Percentiles rank a stretch among this genome's conserved stretches.
phyloP scores from a whole-genome alignment of 2,329 filamentous ascomycete species.

The Colletotrichum acutatum region DNA sequence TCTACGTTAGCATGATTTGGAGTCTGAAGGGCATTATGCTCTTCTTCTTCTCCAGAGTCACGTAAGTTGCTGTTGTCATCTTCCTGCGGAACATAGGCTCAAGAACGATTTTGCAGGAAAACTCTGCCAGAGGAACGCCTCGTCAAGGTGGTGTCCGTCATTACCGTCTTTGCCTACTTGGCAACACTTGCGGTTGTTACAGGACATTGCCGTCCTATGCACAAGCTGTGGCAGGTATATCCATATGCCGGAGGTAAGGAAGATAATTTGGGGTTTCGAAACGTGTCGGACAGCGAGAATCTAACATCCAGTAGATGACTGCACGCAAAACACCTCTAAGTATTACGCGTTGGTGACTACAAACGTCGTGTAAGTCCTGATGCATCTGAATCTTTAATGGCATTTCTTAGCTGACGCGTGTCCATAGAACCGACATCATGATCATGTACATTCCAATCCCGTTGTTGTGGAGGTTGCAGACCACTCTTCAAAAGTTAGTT shows the following conservation, averaged over 20 bases:
- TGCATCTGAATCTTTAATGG: not conserved
- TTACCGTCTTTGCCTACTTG: conserved; percentile 19
- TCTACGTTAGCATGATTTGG: conserved; percentile 32
- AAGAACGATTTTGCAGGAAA: not conserved
- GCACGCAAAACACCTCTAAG: conserved; percentile 27
- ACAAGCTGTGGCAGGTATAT: conserved; percentile 29
- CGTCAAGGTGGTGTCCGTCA: conserved; percentile 13
- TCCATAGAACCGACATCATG: conserved; percentile 12
- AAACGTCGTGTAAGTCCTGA: conserved; percentile 12
- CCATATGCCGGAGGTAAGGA: conserved; percentile 19
- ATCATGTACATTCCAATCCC: conserved; percentile 32
- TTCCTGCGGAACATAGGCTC: not conserved
- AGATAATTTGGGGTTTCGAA: no score
- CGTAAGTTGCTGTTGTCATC: not conserved
- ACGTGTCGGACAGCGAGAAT: not conserved
- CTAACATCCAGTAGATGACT: conserved; percentile 5
- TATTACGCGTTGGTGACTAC: conserved; percentile 28
- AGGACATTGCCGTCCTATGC: conserved; percentile 20
- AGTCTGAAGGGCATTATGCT: conserved; percentile 33
- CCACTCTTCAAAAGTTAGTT: conserved; percentile 15
- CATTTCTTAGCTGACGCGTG: not conserved
- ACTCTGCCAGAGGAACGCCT: conserved; percentile 28
- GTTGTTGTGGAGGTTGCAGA: conserved; percentile 27
- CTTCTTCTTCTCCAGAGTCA: conserved; percentile 27
- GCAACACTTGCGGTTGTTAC: conserved; percentile 23